Conservation (phyloP, 371 early-diverging fungal species). For the Nematocida homosporus region DNA sequence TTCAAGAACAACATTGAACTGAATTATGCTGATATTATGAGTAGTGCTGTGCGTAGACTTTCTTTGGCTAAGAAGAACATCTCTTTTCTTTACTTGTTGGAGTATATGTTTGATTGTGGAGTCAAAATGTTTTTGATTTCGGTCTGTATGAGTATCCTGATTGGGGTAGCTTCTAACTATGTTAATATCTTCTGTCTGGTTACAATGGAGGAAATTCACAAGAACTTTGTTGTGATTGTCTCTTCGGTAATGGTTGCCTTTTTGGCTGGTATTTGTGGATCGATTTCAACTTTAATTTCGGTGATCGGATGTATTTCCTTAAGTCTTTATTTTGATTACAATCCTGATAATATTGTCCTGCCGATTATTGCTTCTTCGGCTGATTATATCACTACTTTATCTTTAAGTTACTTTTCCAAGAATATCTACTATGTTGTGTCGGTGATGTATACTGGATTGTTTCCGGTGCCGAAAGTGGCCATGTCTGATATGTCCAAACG, state of each 20-base stretch:
- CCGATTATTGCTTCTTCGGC: conserved; percentile 62
- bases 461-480: neutral
- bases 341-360: conserved; percentile 66
- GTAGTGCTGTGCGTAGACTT: conserved; percentile 21
- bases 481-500: neutral
- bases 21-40: conserved; percentile 61
- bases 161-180: conserved; percentile 59
- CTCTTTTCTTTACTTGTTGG: conserved; percentile 10
- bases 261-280: conserved; percentile 57
- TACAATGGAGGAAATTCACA: neutral
- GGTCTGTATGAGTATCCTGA: conserved; percentile 53
- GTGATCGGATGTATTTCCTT: conserved; percentile 54
- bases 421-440: neutral
- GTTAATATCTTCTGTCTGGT: conserved; percentile 28
- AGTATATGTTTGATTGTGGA: conserved; percentile 63
- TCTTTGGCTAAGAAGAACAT: neutral
- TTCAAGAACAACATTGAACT: conserved; percentile 69
- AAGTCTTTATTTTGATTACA: conserved; percentile 48
- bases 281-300: conserved; percentile 60
- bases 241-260: conserved; percentile 47
- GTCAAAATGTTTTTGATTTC: conserved; percentile 62
- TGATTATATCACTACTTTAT: conserved; percentile 58
- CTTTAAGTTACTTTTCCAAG: conserved; percentile 56
- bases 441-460: neutral
- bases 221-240: neutral